Percentiles rank a stretch among this genome's conserved stretches.
These are phyloP conservation scores for Globisporangium takayamanum DNA, from an alignment of 352 stramenopile species.

Conservation along the genomic window DNA sequence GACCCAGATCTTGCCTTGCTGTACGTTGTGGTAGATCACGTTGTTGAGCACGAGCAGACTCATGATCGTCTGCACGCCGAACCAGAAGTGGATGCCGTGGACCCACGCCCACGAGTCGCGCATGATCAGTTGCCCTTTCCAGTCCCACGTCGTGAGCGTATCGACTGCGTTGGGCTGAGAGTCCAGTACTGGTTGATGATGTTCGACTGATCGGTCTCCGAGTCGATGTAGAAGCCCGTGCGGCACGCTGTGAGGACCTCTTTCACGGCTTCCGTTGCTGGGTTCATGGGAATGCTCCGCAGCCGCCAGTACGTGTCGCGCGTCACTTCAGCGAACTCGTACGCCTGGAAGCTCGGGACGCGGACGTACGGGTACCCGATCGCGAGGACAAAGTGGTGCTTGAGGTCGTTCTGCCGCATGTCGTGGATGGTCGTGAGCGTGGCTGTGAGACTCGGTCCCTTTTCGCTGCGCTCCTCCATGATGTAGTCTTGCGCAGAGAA, in stretches of 20 bases:
- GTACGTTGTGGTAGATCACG: constrained; percentile 26
- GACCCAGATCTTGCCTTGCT: constrained; percentile 31
- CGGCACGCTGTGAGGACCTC: no score
- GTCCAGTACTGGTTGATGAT: constrained; percentile 22
- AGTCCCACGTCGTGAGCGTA: constrained; percentile 1
- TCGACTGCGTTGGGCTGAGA: no score
- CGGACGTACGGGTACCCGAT: no score
- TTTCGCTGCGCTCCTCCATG: neutral
- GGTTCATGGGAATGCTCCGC: no score
- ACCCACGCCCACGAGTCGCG: constrained; percentile 46
- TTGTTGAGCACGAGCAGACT: constrained; percentile 29
- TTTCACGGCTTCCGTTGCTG: no score
- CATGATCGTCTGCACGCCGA: constrained; percentile 33
- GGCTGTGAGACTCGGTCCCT: no score
- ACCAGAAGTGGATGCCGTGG: constrained; percentile 36
- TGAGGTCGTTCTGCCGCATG: no score
- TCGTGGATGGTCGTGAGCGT: no score
- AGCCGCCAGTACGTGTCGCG: no score
- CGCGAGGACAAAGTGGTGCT: no score
- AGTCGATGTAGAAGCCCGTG: constrained; percentile 17
- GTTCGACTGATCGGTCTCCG: constrained; percentile 28
- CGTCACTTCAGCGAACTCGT: no score
- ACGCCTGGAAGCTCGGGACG: no score
- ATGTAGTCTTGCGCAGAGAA: neutral
- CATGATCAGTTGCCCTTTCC: constrained; percentile 19